Base-by-base conservation (phyloP, 768 basidiomycete genomes). In the Coprinopsis marcescibilis region DNA sequence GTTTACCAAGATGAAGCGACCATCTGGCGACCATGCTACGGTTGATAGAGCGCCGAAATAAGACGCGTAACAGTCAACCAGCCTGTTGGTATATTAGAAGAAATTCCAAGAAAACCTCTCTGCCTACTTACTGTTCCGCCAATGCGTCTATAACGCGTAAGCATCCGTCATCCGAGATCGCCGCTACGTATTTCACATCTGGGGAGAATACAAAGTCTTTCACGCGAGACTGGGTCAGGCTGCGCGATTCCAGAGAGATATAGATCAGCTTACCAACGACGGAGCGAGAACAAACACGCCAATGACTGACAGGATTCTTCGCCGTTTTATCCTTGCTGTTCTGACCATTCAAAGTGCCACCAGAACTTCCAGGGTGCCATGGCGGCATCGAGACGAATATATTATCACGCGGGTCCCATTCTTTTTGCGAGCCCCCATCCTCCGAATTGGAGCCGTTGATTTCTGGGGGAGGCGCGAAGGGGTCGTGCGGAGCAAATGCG, bases 1-100 rank as follows among this genome's bases (percentile, higher is more conserved):
- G 50, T 60, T 42, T 61, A 88, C 91, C 50, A 96, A 65, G 38
- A 99, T 85, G 60, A 95, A 97, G 15, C 94, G 80, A 11, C 91
- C 89, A 61, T 98, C 94, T 0, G 93, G 93, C 2, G 92, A 94
- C 93, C 94, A 98, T 0, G 89, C 81, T 1, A 97, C 83, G 53
- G 85, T 89, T 3, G 84, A 93, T 27, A 99, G 61, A 1, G 89
- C 76, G 13, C 94, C 95, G 58, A 98, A 99, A 63, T 99, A 99
- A 3, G 92, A 91, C 1, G 89, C 83, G 59, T 89, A 97, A 52
- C 88, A 89, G 60, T 98, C 92, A 15, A 92, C 77, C n/a, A 98
- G 75, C 56, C 94, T 95, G 8, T 29, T 14, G 17, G 25, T n/a
- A 32, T 15, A 40, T 17, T 4, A 20, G 36, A 38, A 8, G 39